Conservation (phyloP, 148 eudicot species). For the Spergularia marina region DNA sequence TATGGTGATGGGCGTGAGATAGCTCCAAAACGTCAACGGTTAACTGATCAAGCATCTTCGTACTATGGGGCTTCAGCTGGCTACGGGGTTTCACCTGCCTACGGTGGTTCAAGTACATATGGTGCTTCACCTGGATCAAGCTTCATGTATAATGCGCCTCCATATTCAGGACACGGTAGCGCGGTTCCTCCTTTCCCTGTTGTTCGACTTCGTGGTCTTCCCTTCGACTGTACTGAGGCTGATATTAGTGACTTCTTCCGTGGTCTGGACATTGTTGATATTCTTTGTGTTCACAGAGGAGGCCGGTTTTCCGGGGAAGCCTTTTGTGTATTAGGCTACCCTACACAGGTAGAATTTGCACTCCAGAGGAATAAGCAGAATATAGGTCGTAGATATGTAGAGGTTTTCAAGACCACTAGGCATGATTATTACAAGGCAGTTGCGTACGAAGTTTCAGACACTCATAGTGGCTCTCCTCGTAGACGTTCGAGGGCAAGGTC, state of each 20-base stretch:
- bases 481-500: constrained; percentile 64
- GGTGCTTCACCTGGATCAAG: constrained; percentile 52
- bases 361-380: constrained; percentile 87
- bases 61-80: constrained; percentile 62
- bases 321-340: constrained; percentile 79
- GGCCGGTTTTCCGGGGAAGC: constrained; percentile 90
- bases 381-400: constrained; percentile 92
- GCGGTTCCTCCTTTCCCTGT: constrained; percentile 80
- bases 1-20: constrained; percentile 74
- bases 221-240: constrained; percentile 85
- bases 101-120: constrained; percentile 47
- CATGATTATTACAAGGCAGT: constrained; percentile 88
- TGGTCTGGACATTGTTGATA: constrained; percentile 80
- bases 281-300: constrained; percentile 71
- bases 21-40: constrained; percentile 71
- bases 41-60: constrained; percentile 72
- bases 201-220: constrained; percentile 90
- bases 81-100: constrained; percentile 43
- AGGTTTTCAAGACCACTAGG: constrained; percentile 78
- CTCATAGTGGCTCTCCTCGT: constrained; percentile 64
- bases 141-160: constrained; percentile 60
- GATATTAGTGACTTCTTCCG: constrained; percentile 76
- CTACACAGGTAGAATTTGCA: constrained; percentile 89
- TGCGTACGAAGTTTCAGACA: constrained; percentile 69
- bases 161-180: constrained; percentile 47